Base-by-base conservation (phyloP, 2,329 filamentous ascomycete species). In the Epichloe hybrida region DNA sequence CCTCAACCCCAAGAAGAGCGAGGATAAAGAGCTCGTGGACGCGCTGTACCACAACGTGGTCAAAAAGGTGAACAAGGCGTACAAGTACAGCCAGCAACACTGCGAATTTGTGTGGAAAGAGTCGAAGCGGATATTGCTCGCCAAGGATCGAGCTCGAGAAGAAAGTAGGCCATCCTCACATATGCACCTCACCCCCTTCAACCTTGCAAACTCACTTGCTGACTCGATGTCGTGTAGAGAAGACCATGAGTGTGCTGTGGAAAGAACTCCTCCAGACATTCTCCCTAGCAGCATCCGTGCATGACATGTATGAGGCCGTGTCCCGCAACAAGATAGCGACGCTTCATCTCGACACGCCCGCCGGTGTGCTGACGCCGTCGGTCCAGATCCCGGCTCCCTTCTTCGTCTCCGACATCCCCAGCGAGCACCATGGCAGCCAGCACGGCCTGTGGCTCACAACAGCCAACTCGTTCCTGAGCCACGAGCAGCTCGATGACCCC, bases 21-120 rank as follows among this genome's bases (percentile, higher is more conserved):
- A 95, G 62, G 82, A 85, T 57, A 85, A 86, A 52, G 74, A 77
- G 72, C 61, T 94, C 44, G 79, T 84, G 42, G 86, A 94, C 56
- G 83, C 71, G 5, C 67, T 96, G 62, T 95, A 95, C 64, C 77
- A 86, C 50, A 86, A 95, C 64, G 84, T 97, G 39, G 84, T 90
- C 56, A 93, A 90, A 66, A 94, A 94, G 67, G 83, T 95, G 59
- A 90, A 89, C 62, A 95, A 91, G 69, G 88, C 87, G 3, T 79
- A 95, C 62, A 94, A 93, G 63, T 93, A 91, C 67, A 90, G 90
- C 63, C 91, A 98, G 68, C 85, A 90, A 57, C 84, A 86, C 53
- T 86, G 83, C 51, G 85, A 90, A 58, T 97, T 96, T 64, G 86
- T 98, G 4, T 93, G 88, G 81, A 86, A 84, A 61, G 88, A 98